These are phyloP conservation scores for Thymus quinquecostatus DNA, from an alignment of 257 asterid genomes.

Conservation along the genomic window DNA sequence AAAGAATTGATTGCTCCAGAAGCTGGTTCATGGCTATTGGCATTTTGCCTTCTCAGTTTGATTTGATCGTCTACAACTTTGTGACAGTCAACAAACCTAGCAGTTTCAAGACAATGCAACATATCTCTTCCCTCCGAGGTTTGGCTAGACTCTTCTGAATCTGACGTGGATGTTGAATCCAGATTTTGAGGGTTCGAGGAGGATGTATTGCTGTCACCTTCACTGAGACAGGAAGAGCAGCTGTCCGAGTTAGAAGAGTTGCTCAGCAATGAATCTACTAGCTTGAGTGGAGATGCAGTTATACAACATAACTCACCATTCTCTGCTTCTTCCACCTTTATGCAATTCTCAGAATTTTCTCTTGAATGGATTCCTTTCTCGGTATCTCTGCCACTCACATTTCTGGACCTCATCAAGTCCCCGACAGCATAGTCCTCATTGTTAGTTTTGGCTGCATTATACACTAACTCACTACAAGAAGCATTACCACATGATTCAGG, in stretches of 20 bases:
- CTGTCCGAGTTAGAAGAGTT: slow-evolving; percentile 74
- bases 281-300: slow-evolving; percentile 33
- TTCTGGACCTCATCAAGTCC: slow-evolving; percentile 29
- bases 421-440: slow-evolving; percentile 38
- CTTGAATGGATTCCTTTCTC: slow-evolving; percentile 35
- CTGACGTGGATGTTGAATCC: slow-evolving; percentile 76
- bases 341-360: slow-evolving; percentile 40
- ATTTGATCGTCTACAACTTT: slow-evolving; percentile 35
- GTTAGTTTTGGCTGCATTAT: slow-evolving; percentile 42
- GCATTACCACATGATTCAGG: slow-evolving; percentile 46
- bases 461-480: slow-evolving; percentile 48
- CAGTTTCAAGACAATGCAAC: slow-evolving; percentile 47
- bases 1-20: slow-evolving; percentile 36
- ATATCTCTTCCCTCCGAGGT: slow-evolving; percentile 65
- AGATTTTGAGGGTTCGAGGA: slow-evolving; percentile 59
- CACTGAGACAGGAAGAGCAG: slow-evolving; percentile 81
- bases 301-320: slow-evolving; percentile 40
- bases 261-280: slow-evolving; percentile 45
- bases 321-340: slow-evolving; percentile 48
- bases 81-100: slow-evolving; percentile 40
- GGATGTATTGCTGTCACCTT: slow-evolving; percentile 77
- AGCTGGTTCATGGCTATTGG: slow-evolving; percentile 37
- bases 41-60: slow-evolving; percentile 34
- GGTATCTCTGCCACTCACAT: slow-evolving; percentile 34
- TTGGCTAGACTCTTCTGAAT: slow-evolving; percentile 78